Conservation (phyloP, 1,139 yeast genomes). For the Candida sp. region DNA sequence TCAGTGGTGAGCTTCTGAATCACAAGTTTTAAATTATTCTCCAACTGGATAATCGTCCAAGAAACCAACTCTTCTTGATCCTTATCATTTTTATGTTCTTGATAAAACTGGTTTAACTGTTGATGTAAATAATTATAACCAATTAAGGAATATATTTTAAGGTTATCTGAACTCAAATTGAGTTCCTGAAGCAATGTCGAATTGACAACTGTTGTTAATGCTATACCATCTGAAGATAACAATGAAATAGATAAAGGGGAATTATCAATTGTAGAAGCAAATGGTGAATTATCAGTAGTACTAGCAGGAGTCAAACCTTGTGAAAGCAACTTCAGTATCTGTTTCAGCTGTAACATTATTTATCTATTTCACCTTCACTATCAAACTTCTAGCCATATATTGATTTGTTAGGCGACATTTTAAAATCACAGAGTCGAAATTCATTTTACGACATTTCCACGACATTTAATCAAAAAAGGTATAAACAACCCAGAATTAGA, state of each 20-base stretch:
- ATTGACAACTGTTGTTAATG: constrained; percentile 34
- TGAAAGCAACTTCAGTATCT: constrained; percentile 38
- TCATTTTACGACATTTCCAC: too few relatives aligned
- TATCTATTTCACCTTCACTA: not conserved
- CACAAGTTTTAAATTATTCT: constrained; percentile 24
- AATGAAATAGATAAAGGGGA: constrained; percentile 41
- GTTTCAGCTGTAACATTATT: constrained; percentile 46
- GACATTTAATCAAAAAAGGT: too few relatives aligned
- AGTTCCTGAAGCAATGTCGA: constrained; percentile 8
- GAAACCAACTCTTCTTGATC: not conserved
- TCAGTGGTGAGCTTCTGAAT: constrained; percentile 16
- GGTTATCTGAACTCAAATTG: constrained; percentile 32
- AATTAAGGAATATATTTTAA: constrained; percentile 44
- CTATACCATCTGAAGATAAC: constrained; percentile 39
- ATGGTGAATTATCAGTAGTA: not conserved
- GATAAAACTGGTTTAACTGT: constrained; percentile 6
- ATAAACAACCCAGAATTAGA: too few relatives aligned
- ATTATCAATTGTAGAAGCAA: not conserved
- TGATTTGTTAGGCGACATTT: too few relatives aligned
- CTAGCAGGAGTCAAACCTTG: constrained; percentile 34
- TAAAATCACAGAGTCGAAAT: too few relatives aligned
- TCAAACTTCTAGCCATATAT: not conserved
- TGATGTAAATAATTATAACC: constrained; percentile 35
- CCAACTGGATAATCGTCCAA: constrained; percentile 36
- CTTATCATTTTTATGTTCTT: constrained; percentile 3